These are phyloP conservation scores for Aurantiochytrium sp. DNA, from an alignment of 108 stramenopile species.

Conservation along the genomic window DNA sequence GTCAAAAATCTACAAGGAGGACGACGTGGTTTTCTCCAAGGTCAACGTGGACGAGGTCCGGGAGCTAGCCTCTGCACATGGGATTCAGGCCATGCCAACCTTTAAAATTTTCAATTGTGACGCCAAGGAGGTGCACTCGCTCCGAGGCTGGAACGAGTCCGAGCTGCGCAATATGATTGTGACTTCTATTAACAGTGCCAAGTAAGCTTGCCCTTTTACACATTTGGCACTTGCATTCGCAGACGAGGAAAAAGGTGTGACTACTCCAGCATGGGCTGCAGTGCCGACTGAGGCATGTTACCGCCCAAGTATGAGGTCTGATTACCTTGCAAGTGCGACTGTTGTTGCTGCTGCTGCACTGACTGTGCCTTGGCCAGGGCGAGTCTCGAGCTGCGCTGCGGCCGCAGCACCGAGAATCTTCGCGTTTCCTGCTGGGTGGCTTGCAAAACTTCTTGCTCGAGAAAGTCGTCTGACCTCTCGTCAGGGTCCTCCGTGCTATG, in stretches of 20 bases:
- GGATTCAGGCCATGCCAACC: conserved; percentile 24
- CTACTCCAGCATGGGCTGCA: too few species aligned
- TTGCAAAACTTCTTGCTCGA: not conserved
- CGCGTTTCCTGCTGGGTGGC: not conserved
- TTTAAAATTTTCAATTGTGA: conserved; percentile 19
- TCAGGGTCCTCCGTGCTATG: not conserved
- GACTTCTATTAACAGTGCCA: not conserved
- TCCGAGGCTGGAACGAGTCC: conserved; percentile 6
- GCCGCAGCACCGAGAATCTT: not conserved
- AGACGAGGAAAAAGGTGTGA: too few species aligned
- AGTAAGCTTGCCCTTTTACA: not conserved
- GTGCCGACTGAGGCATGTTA: too few species aligned
- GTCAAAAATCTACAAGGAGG: conserved; percentile 12
- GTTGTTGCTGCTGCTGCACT: not conserved
- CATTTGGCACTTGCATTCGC: too few species aligned
- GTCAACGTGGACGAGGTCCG: conserved; percentile 14
- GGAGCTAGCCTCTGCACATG: not conserved
- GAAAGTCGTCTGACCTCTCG: not conserved
- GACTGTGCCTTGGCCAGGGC: not conserved
- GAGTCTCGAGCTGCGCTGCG: not conserved
- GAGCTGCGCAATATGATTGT: not conserved
- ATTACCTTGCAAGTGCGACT: too few species aligned
- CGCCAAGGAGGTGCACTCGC: not conserved
- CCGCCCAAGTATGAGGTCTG: too few species aligned
- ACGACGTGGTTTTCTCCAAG: conserved; percentile 21